Base-by-base conservation (phyloP, 1,284 basidiomycete genomes). In the Sporisorium exsertum region DNA sequence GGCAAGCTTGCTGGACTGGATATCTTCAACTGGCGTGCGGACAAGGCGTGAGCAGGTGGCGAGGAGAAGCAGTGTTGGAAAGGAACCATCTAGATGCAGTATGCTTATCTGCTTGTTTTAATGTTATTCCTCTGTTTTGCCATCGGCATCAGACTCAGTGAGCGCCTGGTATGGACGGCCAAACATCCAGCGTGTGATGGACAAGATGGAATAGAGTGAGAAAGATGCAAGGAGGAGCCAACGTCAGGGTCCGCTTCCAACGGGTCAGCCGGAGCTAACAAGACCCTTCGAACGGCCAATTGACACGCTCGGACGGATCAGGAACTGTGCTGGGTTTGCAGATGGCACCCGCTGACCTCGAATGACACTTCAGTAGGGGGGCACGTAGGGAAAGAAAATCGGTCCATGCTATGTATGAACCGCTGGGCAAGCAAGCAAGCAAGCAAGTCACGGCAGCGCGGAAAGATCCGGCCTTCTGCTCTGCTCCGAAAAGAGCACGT, bases 21-120 rank as follows among this genome's bases (percentile, higher is more conserved):
- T 50, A 76, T 82, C 67, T 82, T 82, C 51, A 81, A 81, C 33
- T 82, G 80, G 80, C 65, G 74, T 18, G 68, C 73, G 5, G 74
- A 69, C 58, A 72, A 72, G 65, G 65, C 69, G 0, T 64, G 37
- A 55, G 27, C 2, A 16, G 20, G 15, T 18, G 56, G 20, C 3
- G 15, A 0, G 15, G 16, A 32, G 5, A 32, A 32, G 29, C 29
- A 16, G 26, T 42, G 53, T n/a, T 5, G 40, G 27, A 46, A 49
- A 24, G 35, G 45, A 45, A 33, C 16, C 22, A 16, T 43, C 9
- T n/a, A 20, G 7, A 16, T n/a, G n/a, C n/a, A 24, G n/a, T 15
- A 35, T 47, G 35, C 35, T 50, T 22, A 20, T 35, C 33, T 15
- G 50, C 33, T 37, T 51, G 2, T 52, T 24, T 10, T 35, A 52